phyloP scores from a whole-genome alignment of 768 basidiomycete species.

The Imleria badia region DNA sequence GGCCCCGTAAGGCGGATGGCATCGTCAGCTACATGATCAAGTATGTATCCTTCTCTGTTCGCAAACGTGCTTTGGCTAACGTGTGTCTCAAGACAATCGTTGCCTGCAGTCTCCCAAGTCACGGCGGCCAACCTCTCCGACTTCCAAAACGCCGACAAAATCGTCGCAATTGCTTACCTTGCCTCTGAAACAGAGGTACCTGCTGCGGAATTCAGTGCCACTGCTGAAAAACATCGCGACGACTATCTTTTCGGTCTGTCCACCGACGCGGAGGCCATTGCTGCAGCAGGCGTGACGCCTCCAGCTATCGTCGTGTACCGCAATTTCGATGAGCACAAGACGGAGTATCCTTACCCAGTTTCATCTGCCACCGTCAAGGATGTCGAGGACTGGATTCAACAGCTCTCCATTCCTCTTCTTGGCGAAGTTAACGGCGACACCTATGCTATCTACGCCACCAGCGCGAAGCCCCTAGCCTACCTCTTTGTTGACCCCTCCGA shows the following conservation, averaged over 20 bases:
- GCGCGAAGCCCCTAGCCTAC: constrained; percentile 88
- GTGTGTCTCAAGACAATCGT: constrained; percentile 63
- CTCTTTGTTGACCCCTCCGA: constrained; percentile 85
- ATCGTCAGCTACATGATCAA: constrained; percentile 97
- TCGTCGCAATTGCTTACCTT: constrained; percentile 87
- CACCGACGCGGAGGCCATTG: constrained; percentile 67
- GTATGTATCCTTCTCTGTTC: constrained; percentile 43
- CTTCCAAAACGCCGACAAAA: constrained; percentile 85
- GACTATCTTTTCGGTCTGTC: constrained; percentile 89
- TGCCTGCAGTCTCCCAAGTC: constrained; percentile 88
- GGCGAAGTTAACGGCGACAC: constrained; percentile 95
- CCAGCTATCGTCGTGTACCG: constrained; percentile 94
- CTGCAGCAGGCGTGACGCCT: constrained; percentile 69
- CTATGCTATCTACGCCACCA: constrained; percentile 80
- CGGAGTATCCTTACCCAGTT: constrained; percentile 62
- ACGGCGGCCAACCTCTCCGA: constrained; percentile 74
- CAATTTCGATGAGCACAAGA: constrained; percentile 79
- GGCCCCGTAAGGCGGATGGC: constrained; percentile 92
- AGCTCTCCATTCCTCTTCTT: constrained; percentile 82
- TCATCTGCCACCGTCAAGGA: constrained; percentile 56
- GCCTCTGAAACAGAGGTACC: constrained; percentile 69
- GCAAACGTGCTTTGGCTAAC: constrained; percentile 1
- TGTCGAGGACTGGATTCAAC: constrained; percentile 74
- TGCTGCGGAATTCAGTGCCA: constrained; percentile 69
- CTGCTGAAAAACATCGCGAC: constrained; percentile 88